Evolutionary conservation across 352 stramenopile genomes (phyloP), one percentile per base, ranked within the genome.

Genomic region (Phytophthora aleatoria): DNA sequence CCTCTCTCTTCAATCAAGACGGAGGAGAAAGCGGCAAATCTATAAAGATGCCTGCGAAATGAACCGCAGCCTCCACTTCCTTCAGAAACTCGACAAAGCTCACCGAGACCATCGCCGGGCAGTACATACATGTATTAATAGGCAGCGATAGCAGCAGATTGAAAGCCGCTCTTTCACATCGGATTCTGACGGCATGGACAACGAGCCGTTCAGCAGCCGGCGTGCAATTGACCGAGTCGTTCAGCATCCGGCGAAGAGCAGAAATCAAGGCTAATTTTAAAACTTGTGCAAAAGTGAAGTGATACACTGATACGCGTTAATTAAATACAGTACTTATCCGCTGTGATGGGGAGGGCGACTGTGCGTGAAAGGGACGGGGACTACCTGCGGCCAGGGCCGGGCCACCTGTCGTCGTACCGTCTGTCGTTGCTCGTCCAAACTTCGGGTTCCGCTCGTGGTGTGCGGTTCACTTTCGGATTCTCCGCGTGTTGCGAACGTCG

Each of bases 391-490:
- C 4, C 43, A 61, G 33, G 13, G 52, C 50, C 50, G 16, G 50
- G 16, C 28, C 33, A 53, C 12, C 11, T 39, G 3, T 20, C 6
- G 31, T 39, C 42, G 55, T 15, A 44, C 24, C 47, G 47, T 64
- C 56, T 59, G 51, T 30, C 28, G 27, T 28, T 13, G 13, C 50
- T 57, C 55, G 44, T 62, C 55, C 55, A 58, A 65, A 53, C 49
- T 57, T 64, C 31, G 28, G 36, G 38, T 39, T 57, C 58, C 33
- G 27, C 38, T 64, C 20, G 41, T 35, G 13, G 27, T 26, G 3
- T 57, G 13, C 50, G 13, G 54, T 55, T 76, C 69, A 76, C 57
- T 76, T 73, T 62, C 39, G 54, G 27, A 67, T 73, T 76, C 56
- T 60, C 24, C 36, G 35, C 55, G 62, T 57, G 31, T 75, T 64